Percentiles rank a stretch among this genome's conserved stretches.
Evolutionary conservation across 768 basidiomycete species (phyloP).

Genomic region (Xerocomus spinulosus): DNA sequence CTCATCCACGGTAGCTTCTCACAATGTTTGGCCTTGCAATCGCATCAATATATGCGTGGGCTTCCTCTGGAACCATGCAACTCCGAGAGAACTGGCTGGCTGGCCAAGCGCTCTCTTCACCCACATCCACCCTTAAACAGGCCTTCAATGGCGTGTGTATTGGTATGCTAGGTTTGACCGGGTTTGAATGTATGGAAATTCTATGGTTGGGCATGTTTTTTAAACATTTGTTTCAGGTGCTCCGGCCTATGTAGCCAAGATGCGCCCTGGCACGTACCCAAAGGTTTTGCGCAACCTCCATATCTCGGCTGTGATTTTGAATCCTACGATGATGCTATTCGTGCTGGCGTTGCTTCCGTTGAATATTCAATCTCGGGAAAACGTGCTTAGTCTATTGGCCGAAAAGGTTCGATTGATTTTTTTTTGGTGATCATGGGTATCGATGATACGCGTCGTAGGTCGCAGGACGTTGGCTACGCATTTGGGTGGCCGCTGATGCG

Average conservation of each 20-base stretch:
- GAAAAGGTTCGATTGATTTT: slow-evolving; percentile 37
- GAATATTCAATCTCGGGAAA: slow-evolving; percentile 44
- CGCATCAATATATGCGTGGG: slow-evolving; percentile 49
- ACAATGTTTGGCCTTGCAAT: slow-evolving; percentile 56
- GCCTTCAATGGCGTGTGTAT: slow-evolving; percentile 67
- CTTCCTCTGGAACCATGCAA: slow-evolving; percentile 40
- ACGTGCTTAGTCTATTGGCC: slow-evolving; percentile 63
- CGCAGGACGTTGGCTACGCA: slow-evolving; percentile 58
- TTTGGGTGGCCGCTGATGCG: slow-evolving; percentile 62
- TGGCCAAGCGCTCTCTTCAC: slow-evolving; percentile 29
- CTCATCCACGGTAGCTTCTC: slow-evolving; percentile 35
- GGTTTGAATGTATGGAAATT: slow-evolving; percentile 51
- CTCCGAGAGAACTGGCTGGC: slow-evolving; percentile 53
- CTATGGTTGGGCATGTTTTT: background rate
- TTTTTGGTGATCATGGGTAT: background rate
- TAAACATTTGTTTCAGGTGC: slow-evolving; percentile 36
- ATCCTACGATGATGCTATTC: slow-evolving; percentile 52
- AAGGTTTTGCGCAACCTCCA: slow-evolving; percentile 64
- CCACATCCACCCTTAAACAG: slow-evolving; percentile 36
- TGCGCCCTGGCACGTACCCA: slow-evolving; percentile 53
- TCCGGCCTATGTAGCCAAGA: slow-evolving; percentile 61
- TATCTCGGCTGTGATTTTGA: slow-evolving; percentile 52
- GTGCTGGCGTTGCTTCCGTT: slow-evolving; percentile 58
- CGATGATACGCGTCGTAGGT: slow-evolving; percentile 32
- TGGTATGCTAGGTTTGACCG: slow-evolving; percentile 68